phyloP scores from a whole-genome alignment of 768 basidiomycete genomes.

The Lepiota venenata region DNA sequence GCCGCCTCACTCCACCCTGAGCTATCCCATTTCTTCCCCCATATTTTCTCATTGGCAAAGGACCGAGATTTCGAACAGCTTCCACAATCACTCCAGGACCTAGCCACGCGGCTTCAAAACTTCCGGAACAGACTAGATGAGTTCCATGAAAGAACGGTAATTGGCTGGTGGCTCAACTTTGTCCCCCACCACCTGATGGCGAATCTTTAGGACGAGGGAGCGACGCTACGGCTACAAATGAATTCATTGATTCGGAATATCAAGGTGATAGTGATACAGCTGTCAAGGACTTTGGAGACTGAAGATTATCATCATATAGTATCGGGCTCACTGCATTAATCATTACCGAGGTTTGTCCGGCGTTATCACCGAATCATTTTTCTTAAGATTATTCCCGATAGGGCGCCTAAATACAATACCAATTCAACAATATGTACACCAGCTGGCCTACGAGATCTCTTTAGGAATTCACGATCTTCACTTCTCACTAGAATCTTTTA shows the following conservation, averaged over 20 bases:
- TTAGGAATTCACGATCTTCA: not conserved
- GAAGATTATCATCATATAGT: not conserved
- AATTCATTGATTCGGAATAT: not conserved
- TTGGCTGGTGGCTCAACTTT: not conserved
- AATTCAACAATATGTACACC: no score
- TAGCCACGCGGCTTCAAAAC: not conserved
- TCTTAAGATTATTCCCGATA: not conserved
- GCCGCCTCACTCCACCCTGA: conserved; percentile 2
- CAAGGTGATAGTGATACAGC: not conserved
- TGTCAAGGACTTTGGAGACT: not conserved
- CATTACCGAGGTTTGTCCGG: not conserved
- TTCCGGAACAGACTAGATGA: conserved; percentile 3
- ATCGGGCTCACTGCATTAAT: conserved; percentile 1
- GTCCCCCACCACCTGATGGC: not conserved
- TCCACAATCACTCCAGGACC: not conserved
- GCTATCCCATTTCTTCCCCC: not conserved
- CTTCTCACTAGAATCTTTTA: not conserved
- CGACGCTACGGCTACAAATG: not conserved
- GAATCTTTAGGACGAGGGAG: not conserved
- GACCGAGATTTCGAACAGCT: not conserved
- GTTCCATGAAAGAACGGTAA: conserved; percentile 3
- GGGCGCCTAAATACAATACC: not conserved
- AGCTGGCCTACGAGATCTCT: not conserved
- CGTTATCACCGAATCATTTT: not conserved
- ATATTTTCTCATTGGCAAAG: not conserved